Conservation (phyloP, 805 yeast species). For the Saturnispora besseyi region DNA sequence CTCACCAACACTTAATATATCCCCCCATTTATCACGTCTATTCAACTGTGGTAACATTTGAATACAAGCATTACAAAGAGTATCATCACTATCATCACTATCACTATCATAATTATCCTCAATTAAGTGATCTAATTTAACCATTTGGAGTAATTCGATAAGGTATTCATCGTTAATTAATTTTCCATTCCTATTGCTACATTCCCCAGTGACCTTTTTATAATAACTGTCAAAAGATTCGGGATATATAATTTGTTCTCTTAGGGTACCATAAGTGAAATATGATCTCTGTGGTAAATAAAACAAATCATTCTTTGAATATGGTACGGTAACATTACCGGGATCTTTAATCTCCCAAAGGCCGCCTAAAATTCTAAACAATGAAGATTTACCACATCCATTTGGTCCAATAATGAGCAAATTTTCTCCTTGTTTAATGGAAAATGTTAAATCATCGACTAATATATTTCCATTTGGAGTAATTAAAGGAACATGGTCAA, state of each 20-base stretch:
- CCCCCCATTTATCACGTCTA: slow-evolving; percentile 73
- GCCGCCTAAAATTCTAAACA: slow-evolving; percentile 86
- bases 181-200: slow-evolving; percentile 8
- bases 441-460: slow-evolving; percentile 56
- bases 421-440: slow-evolving; percentile 74
- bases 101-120: slow-evolving; percentile 22
- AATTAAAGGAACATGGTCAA: slow-evolving; percentile 66
- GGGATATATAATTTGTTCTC: slow-evolving; percentile 88
- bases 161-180: slow-evolving; percentile 41
- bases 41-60: slow-evolving; percentile 45
- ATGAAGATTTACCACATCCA: slow-evolving; percentile 91
- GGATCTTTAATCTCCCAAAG: slow-evolving; percentile 72
- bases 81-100: slow-evolving; percentile 14
- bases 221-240: slow-evolving; percentile 52
- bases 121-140: slow-evolving; percentile 52
- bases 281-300: slow-evolving; percentile 92
- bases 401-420: slow-evolving; percentile 89
- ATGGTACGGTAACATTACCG: slow-evolving; percentile 55
- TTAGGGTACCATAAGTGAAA: slow-evolving; percentile 66
- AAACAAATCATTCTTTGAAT: slow-evolving; percentile 57
- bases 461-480: slow-evolving; percentile 79
- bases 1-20: slow-evolving; percentile 80
- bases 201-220: slow-evolving; percentile 28
- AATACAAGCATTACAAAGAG: slow-evolving; percentile 5
- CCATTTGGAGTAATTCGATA: slow-evolving; percentile 42